Evolutionary conservation across 208 protist genomes (phyloP), one percentile per base, ranked within the genome.

Genomic region (Blastocrithidia nonstop): DNA sequence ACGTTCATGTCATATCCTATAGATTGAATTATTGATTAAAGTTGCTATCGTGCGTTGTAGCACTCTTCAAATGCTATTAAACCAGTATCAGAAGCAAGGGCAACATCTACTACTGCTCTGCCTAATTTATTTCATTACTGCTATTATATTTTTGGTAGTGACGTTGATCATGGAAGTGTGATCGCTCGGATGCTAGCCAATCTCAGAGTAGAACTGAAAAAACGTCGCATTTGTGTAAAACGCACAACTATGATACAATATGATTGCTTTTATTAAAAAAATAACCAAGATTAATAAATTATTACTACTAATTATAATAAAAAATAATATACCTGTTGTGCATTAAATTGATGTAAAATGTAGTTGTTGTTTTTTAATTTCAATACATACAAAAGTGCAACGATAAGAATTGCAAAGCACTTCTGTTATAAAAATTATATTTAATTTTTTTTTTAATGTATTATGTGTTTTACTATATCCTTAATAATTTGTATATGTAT

Each of bases 1-100:
- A 93, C 69, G 40, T 66, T 75, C 56, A 84, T 71, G 53, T 93
- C 80, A 49, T 88, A 88, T 1, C 85, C 85, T 35, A 72, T 46
- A 4, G 80, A 73, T 25, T 90, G 72, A 16, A 90, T 40, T 35
- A 90, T 53, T 11, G 38, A 69, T 57, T 93, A 77, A 2, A 93
- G 50, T 49, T 93, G 85, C 28, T 75, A 57, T 19, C 85, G 68
- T 3, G 71, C 77, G 4, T 67, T 56, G 32, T 59, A 66, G 39
- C 80, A 89, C 42, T 93, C 85, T 13, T 86, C 70, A 61, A 89
- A 90, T 3, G 85, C 79, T 25, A 36, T 58, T 42, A 68, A 65
- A 29, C 85, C 85, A 3, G 80, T 89, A 43, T 93, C 85, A 28
- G 65, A 78, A 11, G 60, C 51, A 6, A 61, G 43, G 0, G 78